phyloP scores from a whole-genome alignment of 495 filamentous ascomycete species.

The Penicillium egyptiacum region DNA sequence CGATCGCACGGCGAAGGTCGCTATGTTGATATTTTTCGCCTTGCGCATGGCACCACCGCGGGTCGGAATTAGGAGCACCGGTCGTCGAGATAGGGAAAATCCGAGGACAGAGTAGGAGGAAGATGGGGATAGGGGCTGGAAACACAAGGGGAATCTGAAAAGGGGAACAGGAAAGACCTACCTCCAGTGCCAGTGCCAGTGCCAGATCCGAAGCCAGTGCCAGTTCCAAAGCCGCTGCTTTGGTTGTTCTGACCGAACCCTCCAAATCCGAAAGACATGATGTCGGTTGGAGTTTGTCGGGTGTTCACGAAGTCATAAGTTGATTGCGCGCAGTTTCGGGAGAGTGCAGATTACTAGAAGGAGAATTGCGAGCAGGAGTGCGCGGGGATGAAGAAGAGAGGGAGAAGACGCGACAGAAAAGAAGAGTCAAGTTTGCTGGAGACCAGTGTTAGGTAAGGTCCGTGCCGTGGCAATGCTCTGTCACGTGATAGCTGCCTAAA shows the following conservation, averaged over 20 bases:
- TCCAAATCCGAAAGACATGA: conserved; percentile 51
- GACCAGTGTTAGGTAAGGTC: conserved; percentile 28
- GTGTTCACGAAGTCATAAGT: conserved; percentile 41
- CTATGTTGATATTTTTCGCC: conserved; percentile 8
- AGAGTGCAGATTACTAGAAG: conserved; percentile 11
- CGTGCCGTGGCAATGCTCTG: conserved; percentile 28
- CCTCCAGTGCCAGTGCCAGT: conserved; percentile 40
- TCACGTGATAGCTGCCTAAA: conserved; percentile 31
- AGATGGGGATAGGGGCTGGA: conserved; percentile 18
- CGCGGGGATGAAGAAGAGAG: conserved; percentile 27
- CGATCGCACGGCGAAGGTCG: conserved; percentile 21
- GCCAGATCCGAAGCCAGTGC: conserved; percentile 40
- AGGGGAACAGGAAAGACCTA: conserved; percentile 39
- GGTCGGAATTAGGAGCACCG: conserved; percentile 42
- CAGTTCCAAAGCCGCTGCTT: conserved; percentile 50
- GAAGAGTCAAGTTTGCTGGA: conserved; percentile 27
- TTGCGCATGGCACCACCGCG: conserved; percentile 36
- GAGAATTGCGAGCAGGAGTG: conserved; percentile 14
- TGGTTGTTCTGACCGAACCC: conserved; percentile 64
- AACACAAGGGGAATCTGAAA: conserved; percentile 16
- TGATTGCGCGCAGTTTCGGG: conserved; percentile 16
- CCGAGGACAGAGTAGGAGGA: conserved; percentile 24
- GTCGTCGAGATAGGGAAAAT: conserved; percentile 22
- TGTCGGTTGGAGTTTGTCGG: conserved; percentile 32
- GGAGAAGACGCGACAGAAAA: conserved; percentile 33